Percentiles rank a stretch among this genome's conserved stretches.
These are phyloP conservation scores for Dryas drummondii DNA, from an alignment of 306 rosid species.

Conservation along the genomic window DNA sequence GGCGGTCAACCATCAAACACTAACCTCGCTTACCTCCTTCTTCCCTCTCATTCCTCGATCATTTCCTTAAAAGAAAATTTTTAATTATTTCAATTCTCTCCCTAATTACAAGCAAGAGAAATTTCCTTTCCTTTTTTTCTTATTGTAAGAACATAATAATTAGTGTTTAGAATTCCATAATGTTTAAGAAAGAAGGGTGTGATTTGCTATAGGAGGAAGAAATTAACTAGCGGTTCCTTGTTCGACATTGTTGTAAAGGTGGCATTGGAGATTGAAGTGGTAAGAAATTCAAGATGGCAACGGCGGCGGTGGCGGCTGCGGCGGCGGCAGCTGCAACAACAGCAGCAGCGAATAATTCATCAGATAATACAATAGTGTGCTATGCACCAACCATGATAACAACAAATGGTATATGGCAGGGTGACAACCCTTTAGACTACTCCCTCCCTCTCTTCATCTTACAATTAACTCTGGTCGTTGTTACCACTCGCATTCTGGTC, in stretches of 20 bases:
- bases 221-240: not conserved
- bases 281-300: not conserved
- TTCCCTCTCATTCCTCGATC: slow-evolving; percentile 25
- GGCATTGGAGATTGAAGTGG: not conserved
- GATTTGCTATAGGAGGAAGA: not conserved
- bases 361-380: slow-evolving; percentile 54
- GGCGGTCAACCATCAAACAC: slow-evolving; percentile 18
- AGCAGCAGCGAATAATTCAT: not conserved
- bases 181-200: not conserved
- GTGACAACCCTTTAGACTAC: slow-evolving; percentile 88
- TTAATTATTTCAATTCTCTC: slow-evolving; percentile 7
- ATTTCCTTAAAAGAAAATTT: slow-evolving; percentile 9
- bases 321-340: not conserved
- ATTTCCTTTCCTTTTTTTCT: not conserved
- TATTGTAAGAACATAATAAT: not conserved
- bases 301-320: not conserved
- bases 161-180: not conserved
- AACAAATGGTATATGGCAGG: slow-evolving; percentile 95
- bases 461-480: slow-evolving; percentile 69
- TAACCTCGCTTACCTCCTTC: slow-evolving; percentile 17
- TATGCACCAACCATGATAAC: slow-evolving; percentile 88
- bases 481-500: slow-evolving; percentile 62
- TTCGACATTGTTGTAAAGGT: not conserved
- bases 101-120: not conserved
- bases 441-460: slow-evolving; percentile 93